Base-by-base conservation (phyloP, 2,329 filamentous ascomycete species). In the Paradendryphiella salina region DNA sequence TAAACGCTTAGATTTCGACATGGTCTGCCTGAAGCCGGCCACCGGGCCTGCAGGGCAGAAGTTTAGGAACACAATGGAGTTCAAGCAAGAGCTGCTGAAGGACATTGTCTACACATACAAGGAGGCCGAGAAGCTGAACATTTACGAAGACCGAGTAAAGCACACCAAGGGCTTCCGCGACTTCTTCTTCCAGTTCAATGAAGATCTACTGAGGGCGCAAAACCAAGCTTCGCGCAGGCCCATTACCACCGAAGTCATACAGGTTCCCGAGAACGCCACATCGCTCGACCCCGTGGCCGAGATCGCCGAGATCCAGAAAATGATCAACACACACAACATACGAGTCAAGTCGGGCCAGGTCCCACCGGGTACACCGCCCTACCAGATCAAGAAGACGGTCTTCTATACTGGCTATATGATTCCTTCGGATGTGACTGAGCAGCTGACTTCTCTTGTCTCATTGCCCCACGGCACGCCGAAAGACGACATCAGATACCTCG, bases 321-420 rank as follows among this genome's bases (percentile, higher is more conserved):
- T 96, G 79, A 87, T 97, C 75, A 93, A 96, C 69, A 79, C 82
- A 15, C 93, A 97, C 77, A 99, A 97, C 70, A 74, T 77, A 3
- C 76, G 82, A 18, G 74, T 87, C 33, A 74, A 77, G 59, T 73
- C 56, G 40, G 73, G 69, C 50, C 76, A 71, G 8, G 78, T 76
- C 33, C 77, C 78, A 1, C 69, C 70, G 8, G 73, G 74, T 38
- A 74, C 77, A 28, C 73, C 75, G 37, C 79, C 76, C 1, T 75
- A 94, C 53, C 81, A 83, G 61, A 90, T 99, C 70, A 90, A 89
- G 72, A 92, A 92, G 69, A 90, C 85, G 1, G 87, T 96, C 41
- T 90, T 91, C 73, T 96, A 93, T 75, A 96, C 94, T 1, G 90
- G 90, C 41, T 97, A 99, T 74, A 84, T 96, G 73, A 86, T 99